These are phyloP conservation scores for Puccinia polysora DNA, from an alignment of 1,284 basidiomycete species.

Conservation along the genomic window DNA sequence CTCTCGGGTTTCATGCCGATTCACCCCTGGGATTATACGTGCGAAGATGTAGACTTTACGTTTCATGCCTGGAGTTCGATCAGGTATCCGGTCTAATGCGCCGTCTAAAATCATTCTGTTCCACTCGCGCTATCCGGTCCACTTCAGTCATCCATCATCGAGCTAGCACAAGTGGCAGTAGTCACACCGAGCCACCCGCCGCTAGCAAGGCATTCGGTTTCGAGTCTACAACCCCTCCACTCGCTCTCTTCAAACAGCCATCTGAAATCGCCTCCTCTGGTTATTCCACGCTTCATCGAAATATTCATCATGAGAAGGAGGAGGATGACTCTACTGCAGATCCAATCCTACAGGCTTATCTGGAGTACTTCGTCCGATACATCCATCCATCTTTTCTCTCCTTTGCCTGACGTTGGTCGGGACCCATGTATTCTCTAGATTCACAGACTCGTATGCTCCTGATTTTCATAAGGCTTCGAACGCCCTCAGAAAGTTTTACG, in stretches of 20 bases:
- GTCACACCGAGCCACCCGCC: neutral
- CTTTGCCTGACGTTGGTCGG: no score
- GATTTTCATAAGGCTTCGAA: conserved; percentile 30
- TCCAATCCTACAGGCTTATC: conserved; percentile 11
- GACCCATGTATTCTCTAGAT: no score
- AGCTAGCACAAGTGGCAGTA: neutral
- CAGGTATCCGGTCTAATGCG: conserved; percentile 10
- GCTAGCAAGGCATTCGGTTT: neutral
- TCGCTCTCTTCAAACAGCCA: neutral
- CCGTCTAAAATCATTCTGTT: conserved; percentile 28
- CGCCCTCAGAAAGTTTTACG: conserved; percentile 35
- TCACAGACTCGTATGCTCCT: conserved; percentile 36
- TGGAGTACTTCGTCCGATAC: conserved; percentile 11
- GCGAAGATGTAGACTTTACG: conserved; percentile 19
- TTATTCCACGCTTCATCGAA: no score
- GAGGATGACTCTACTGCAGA: no score
- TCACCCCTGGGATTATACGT: conserved; percentile 39
- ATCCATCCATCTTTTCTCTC: neutral
- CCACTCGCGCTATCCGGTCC: no score
- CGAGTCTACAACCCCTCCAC: neutral
- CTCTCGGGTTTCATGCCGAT: conserved; percentile 25
- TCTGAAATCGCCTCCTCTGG: no score
- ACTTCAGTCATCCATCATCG: no score
- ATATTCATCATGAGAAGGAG: neutral
- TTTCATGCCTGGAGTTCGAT: conserved; percentile 38